Conservation (phyloP, 345 rosid species). For the Murraya paniculata region DNA sequence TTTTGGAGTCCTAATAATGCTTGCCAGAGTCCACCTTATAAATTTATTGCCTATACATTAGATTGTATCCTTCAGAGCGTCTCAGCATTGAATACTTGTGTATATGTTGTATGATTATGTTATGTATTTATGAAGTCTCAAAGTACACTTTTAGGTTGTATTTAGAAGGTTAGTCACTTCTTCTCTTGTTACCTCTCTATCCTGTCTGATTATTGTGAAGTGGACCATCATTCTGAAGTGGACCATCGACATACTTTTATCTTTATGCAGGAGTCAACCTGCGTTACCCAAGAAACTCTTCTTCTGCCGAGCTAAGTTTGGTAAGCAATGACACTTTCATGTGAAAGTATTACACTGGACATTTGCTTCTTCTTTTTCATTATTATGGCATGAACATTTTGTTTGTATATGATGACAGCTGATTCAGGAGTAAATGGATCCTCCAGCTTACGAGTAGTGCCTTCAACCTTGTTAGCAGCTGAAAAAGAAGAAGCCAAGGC, state of each 20-base stretch:
- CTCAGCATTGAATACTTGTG: neutral
- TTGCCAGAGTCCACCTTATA: neutral
- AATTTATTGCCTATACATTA: neutral
- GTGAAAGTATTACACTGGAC: neutral
- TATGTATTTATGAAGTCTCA: neutral
- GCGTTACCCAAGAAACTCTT: slow-evolving; percentile 28
- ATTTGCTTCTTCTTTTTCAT: neutral
- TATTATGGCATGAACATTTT: neutral
- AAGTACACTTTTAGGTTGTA: neutral
- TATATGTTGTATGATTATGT: neutral
- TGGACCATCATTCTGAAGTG: neutral
- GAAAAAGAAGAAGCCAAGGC: slow-evolving; percentile 97
- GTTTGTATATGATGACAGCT: slow-evolving; percentile 22
- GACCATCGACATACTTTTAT: neutral
- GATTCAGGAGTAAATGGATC: slow-evolving; percentile 58
- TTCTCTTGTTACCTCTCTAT: neutral
- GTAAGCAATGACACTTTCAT: slow-evolving; percentile 17
- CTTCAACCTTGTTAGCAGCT: slow-evolving; percentile 60
- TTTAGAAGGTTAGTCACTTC: neutral
- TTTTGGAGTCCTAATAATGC: neutral
- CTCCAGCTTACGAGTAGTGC: slow-evolving; percentile 46
- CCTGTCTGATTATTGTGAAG: neutral
- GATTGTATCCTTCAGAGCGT: neutral
- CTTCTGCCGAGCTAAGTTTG: slow-evolving; percentile 35
- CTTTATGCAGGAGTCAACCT: slow-evolving; percentile 23